phyloP scores from a whole-genome alignment of 164 flowering plant genomes.

The Vitis rotundifolia region DNA sequence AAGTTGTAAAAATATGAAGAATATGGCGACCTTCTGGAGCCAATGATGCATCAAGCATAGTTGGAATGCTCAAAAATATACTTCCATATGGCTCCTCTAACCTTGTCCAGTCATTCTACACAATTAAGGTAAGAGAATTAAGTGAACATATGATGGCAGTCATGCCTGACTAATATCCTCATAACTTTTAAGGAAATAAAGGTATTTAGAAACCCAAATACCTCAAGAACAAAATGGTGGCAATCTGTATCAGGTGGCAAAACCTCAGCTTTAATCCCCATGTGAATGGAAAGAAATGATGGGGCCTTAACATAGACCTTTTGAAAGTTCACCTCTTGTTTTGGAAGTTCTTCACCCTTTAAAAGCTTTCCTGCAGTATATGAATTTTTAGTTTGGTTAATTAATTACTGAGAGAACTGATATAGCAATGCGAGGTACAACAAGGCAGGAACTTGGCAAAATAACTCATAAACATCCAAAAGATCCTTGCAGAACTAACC shows the following conservation, averaged over 20 bases:
- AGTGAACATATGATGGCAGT: background rate
- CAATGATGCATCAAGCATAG: constrained; percentile 85
- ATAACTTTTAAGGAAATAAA: background rate
- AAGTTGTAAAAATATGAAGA: constrained; percentile 89
- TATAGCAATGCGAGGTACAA: background rate
- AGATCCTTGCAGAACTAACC: constrained; percentile 49
- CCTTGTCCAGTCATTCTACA: constrained; percentile 72
- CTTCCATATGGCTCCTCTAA: constrained; percentile 93
- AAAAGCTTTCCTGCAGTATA: constrained; percentile 68
- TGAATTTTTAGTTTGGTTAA: background rate
- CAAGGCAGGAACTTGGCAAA: background rate
- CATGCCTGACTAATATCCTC: background rate
- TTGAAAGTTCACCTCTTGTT: constrained; percentile 87
- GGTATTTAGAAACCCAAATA: constrained; percentile 20
- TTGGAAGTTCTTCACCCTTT: constrained; percentile 66
- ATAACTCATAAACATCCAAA: constrained; percentile 1
- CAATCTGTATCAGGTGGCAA: constrained; percentile 94
- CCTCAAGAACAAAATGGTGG: constrained; percentile 98
- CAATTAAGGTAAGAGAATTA: background rate
- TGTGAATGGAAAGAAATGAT: constrained; percentile 95
- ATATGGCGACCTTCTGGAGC: constrained; percentile 90
- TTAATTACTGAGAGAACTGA: background rate
- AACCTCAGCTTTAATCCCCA: constrained; percentile 89
- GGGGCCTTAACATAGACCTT: constrained; percentile 90
- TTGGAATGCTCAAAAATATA: constrained; percentile 95